Conservation (phyloP, 177 flowering plant genomes). For the Tripterygium wilfordii region DNA sequence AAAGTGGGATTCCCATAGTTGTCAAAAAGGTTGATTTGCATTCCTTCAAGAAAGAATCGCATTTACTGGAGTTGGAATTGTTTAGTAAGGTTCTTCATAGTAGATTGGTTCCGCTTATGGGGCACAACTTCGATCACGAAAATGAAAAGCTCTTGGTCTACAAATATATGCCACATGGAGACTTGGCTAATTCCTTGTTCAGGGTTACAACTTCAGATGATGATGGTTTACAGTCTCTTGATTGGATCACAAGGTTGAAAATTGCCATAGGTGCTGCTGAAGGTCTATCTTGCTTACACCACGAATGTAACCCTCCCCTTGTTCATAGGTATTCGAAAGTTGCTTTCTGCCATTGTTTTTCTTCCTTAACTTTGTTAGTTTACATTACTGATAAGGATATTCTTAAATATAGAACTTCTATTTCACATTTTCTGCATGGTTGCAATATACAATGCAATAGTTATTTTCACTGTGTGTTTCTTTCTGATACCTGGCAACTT, state of each 20-base stretch:
- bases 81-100: conserved; percentile 57
- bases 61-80: conserved; percentile 56
- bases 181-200: conserved; percentile 66
- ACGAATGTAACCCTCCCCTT: conserved; percentile 75
- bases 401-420: no score
- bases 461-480: no score
- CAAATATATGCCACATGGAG: conserved; percentile 80
- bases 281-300: conserved; percentile 70
- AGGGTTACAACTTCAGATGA: conserved; percentile 37
- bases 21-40: conserved; percentile 53
- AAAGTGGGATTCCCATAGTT: conserved; percentile 50
- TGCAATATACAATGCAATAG: no score
- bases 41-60: conserved; percentile 41
- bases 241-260: conserved; percentile 93
- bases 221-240: conserved; percentile 63
- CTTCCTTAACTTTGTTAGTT: background rate
- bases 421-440: no score
- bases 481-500: no score
- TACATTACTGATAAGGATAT: no score
- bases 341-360: background rate
- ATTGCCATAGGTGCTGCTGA: conserved; percentile 92
- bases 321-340: conserved; percentile 69
- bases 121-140: conserved; percentile 78
- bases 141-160: conserved; percentile 69
- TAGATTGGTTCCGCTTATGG: conserved; percentile 74